Evolutionary conservation across 768 basidiomycete genomes (phyloP).

Genomic region (Xerocomus brunneocitrinus): DNA sequence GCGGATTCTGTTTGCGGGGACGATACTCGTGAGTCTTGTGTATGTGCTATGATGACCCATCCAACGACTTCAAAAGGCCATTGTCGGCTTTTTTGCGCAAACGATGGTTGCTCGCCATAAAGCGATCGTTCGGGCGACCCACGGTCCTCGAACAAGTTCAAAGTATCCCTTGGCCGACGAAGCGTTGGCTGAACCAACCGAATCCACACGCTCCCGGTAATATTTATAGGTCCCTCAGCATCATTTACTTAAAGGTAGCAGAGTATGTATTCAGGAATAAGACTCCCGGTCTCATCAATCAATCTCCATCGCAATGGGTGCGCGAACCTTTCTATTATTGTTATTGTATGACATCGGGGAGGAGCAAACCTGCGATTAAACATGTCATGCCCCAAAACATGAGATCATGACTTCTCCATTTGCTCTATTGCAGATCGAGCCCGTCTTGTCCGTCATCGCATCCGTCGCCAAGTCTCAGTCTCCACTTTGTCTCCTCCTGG

Average conservation of each 20-base stretch:
- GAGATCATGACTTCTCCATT: conserved; percentile 4
- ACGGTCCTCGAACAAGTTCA: conserved; percentile 1
- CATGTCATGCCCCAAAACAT: neutral
- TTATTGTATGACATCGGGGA: neutral
- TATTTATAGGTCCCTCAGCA: neutral
- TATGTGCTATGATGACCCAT: too few species aligned
- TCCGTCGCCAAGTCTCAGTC: conserved; percentile 24
- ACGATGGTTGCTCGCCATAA: conserved; percentile 28
- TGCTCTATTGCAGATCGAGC: conserved; percentile 28
- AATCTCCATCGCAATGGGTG: neutral
- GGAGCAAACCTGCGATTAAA: neutral
- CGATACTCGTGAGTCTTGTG: conserved; percentile 41
- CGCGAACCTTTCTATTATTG: neutral
- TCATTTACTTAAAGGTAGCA: neutral
- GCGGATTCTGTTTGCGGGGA: conserved; percentile 50
- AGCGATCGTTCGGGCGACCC: conserved; percentile 24
- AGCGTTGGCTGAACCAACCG: conserved; percentile 17
- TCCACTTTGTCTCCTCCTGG: too few species aligned
- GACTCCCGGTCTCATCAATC: neutral
- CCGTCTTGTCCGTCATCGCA: conserved; percentile 32
- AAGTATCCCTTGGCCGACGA: conserved; percentile 15
- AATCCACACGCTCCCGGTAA: neutral
- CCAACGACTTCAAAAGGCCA: conserved; percentile 13
- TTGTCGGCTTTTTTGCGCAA: conserved; percentile 32
- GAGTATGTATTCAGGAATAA: neutral